A percentile compares a stretch with the other conserved stretches of the same genome.
Conservation (phyloP, 805 yeast genomes). For the Candida methanosorbosa region DNA sequence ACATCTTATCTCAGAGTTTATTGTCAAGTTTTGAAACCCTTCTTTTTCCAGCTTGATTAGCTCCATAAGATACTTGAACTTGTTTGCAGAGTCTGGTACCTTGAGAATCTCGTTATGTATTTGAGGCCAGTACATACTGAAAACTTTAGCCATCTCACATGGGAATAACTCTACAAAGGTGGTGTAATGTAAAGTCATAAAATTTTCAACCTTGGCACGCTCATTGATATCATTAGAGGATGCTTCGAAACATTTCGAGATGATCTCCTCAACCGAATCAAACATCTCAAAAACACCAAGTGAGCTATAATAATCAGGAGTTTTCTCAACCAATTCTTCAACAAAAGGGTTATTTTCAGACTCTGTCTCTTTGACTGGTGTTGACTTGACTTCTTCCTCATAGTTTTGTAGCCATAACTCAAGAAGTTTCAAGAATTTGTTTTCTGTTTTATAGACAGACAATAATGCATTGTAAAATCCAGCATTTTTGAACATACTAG, state of each 20-base stretch:
- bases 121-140: slow-evolving; percentile 28
- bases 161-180: slow-evolving; percentile 23
- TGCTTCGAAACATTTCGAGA: slow-evolving; percentile 15
- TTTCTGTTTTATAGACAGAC: slow-evolving; percentile 45
- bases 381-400: slow-evolving; percentile 3
- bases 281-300: slow-evolving; percentile 7
- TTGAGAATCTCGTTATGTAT: slow-evolving; percentile 30
- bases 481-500: slow-evolving; percentile 43
- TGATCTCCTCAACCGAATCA: slow-evolving; percentile 20
- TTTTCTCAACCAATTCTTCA: background rate
- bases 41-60: slow-evolving; percentile 18
- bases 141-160: slow-evolving; percentile 25
- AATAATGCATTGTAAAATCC: slow-evolving; percentile 52
- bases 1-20: slow-evolving; percentile 8
- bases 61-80: slow-evolving; percentile 24
- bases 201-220: slow-evolving; percentile 14
- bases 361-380: background rate
- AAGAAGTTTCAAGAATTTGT: slow-evolving; percentile 42
- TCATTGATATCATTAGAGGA: slow-evolving; percentile 8
- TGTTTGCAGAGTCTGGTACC: slow-evolving; percentile 16
- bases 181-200: slow-evolving; percentile 21
- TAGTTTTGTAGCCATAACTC: slow-evolving; percentile 38
- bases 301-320: background rate
- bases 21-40: background rate
- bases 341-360: background rate